These are phyloP conservation scores for Phialocephala sp. DNA, from an alignment of 2,329 filamentous ascomycete species.

Conservation along the genomic window DNA sequence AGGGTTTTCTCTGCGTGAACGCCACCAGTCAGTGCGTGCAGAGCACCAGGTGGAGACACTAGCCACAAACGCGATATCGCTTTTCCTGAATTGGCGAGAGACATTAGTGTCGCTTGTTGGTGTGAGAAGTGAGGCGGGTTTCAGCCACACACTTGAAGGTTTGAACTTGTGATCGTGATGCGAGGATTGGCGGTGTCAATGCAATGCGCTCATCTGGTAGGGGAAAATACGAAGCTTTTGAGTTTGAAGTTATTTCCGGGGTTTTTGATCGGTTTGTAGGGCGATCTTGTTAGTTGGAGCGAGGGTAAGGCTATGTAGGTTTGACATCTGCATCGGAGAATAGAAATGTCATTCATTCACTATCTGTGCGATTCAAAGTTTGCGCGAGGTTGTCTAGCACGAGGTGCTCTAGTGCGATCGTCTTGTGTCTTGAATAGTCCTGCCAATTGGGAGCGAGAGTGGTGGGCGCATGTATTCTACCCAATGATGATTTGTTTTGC, in stretches of 20 bases:
- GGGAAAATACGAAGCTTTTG: not conserved
- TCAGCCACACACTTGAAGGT: constrained; percentile 4
- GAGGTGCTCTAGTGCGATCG: not conserved
- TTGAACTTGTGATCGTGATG: not conserved
- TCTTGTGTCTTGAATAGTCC: not conserved
- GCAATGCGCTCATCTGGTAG: not conserved
- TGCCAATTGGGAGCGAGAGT: not conserved
- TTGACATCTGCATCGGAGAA: not conserved
- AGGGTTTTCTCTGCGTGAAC: too few species aligned
- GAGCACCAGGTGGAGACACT: not conserved
- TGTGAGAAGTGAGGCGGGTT: not conserved
- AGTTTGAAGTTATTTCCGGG: not conserved
- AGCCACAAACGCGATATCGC: not conserved
- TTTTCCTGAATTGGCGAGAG: not conserved
- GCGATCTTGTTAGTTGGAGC: too few species aligned
- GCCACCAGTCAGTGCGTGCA: constrained; percentile 18
- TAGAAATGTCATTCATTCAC: too few species aligned
- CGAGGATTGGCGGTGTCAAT: not conserved
- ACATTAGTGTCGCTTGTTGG: not conserved
- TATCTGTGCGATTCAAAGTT: not conserved
- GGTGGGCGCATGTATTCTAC: not conserved
- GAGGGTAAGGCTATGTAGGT: not conserved
- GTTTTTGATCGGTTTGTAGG: too few species aligned
- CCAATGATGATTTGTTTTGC: not conserved
- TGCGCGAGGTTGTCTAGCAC: not conserved